phyloP scores from a whole-genome alignment of 305 asterid genomes.

The Coffea humblotiana region DNA sequence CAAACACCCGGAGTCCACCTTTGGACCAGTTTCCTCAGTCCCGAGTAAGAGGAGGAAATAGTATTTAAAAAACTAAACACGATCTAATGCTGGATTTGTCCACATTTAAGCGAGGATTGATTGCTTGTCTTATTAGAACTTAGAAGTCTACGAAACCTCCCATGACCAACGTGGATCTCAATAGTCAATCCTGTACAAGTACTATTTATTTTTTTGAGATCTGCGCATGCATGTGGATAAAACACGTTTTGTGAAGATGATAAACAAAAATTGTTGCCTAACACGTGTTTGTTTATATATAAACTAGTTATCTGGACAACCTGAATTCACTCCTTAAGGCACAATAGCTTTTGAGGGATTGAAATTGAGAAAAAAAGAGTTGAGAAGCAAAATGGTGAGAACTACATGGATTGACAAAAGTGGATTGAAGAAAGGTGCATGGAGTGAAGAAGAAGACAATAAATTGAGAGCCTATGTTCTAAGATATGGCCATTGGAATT shows the following conservation, averaged over 20 bases:
- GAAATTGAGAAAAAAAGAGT: neutral
- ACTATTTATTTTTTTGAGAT: neutral
- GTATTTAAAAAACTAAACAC: too few relatives aligned
- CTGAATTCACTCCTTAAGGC: neutral
- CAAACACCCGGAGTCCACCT: too few relatives aligned
- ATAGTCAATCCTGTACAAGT: neutral
- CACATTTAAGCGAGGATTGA: neutral
- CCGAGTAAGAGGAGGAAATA: too few relatives aligned
- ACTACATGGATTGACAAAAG: slow-evolving; percentile 31
- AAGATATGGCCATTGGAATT: slow-evolving; percentile 41
- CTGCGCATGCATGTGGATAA: neutral
- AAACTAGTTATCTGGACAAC: neutral
- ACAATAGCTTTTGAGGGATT: neutral
- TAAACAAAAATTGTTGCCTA: neutral
- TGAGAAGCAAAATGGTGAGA: slow-evolving; percentile 36
- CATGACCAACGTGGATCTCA: neutral
- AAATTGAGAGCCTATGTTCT: slow-evolving; percentile 30
- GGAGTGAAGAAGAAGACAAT: slow-evolving; percentile 55
- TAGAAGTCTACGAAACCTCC: neutral
- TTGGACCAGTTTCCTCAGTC: too few relatives aligned
- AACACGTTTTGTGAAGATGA: neutral
- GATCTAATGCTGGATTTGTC: neutral
- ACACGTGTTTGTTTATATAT: neutral
- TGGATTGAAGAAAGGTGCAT: slow-evolving; percentile 53
- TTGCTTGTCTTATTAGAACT: neutral